phyloP scores from a whole-genome alignment of 768 basidiomycete species.

The Inosperma sp. region DNA sequence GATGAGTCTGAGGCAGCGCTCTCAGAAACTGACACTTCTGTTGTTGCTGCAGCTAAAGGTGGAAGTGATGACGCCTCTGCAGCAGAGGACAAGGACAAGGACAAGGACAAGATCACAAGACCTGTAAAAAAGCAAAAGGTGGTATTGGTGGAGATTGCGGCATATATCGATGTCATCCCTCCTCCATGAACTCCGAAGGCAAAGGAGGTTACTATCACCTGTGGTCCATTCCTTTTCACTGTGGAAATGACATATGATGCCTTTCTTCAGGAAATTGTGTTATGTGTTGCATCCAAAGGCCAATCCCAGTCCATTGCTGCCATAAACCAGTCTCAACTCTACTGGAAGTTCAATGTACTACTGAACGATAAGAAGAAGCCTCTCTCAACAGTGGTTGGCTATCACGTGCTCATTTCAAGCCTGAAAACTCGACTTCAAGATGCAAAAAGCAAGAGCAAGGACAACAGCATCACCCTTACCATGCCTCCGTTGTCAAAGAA shows the following conservation, averaged over 20 bases:
- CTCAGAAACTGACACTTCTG: too few relatives aligned
- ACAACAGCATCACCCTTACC: background rate
- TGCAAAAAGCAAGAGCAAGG: background rate
- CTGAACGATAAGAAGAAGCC: constrained; percentile 1
- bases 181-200: background rate
- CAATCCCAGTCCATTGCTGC: background rate
- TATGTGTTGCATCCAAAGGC: background rate
- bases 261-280: background rate
- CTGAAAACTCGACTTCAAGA: background rate
- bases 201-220: background rate
- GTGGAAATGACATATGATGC: background rate
- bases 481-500: background rate
- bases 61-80: too few relatives aligned
- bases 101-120: background rate
- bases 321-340: constrained; percentile 1
- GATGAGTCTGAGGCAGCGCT: too few relatives aligned
- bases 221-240: background rate
- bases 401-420: background rate
- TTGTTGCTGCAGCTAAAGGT: too few relatives aligned
- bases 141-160: background rate
- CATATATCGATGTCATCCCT: background rate
- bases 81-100: too few relatives aligned
- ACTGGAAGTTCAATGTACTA: background rate
- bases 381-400: background rate
- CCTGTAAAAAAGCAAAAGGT: background rate